Evolutionary conservation across 2,329 filamentous ascomycete genomes (phyloP).

Genomic region (Pseudogymnoascus sp.): DNA sequence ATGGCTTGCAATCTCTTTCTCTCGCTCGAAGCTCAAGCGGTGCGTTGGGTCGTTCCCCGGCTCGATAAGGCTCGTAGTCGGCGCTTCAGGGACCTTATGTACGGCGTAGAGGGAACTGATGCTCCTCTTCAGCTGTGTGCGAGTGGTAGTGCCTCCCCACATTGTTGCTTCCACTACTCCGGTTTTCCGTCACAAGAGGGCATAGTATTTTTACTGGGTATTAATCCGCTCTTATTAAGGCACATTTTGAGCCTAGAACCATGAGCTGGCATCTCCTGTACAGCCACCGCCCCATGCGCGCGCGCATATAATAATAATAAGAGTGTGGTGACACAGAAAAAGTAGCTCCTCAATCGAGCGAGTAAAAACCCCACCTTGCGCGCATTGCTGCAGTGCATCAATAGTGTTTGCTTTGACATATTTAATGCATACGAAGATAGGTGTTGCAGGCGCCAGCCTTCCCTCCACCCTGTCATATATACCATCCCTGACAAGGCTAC

Average conservation of each 20-base stretch:
- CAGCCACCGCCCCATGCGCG: background rate
- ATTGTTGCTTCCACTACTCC: slow-evolving; percentile 1
- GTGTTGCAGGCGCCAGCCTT: background rate
- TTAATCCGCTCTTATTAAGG: background rate
- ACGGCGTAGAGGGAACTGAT: slow-evolving; percentile 12
- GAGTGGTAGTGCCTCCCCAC: slow-evolving; percentile 15
- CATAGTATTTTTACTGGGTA: background rate
- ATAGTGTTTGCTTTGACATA: background rate
- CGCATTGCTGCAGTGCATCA: background rate
- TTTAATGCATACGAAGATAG: background rate
- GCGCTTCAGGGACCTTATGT: slow-evolving; percentile 14
- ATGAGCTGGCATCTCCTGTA: background rate
- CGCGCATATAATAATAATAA: background rate
- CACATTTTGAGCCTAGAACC: too few species aligned
- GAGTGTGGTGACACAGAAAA: background rate
- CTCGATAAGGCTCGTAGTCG: slow-evolving; percentile 9
- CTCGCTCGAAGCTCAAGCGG: slow-evolving; percentile 13
- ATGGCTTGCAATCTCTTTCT: slow-evolving; percentile 21
- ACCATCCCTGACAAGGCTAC: background rate
- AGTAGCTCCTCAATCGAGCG: too few species aligned
- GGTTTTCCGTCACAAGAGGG: too few species aligned
- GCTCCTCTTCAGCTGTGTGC: slow-evolving; percentile 12
- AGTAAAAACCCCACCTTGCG: background rate
- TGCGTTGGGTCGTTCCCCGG: background rate
- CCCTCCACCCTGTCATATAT: background rate